Base-by-base conservation (phyloP, 306 rosid species). In the Rubus parviflorus region DNA sequence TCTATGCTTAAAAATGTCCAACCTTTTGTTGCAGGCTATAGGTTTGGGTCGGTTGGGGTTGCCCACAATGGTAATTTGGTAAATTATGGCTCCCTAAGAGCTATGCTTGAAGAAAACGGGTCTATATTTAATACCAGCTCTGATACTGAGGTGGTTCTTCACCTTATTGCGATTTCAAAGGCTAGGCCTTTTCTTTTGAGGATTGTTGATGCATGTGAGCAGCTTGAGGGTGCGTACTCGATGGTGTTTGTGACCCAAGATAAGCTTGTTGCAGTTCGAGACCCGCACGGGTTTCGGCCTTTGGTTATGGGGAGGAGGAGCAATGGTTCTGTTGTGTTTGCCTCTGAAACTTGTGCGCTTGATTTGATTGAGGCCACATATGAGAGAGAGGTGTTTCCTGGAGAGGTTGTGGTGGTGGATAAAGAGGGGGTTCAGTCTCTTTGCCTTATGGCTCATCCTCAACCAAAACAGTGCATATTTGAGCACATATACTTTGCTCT, bases 321-420 rank as follows among this genome's bases (percentile, higher is more conserved):
- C 51, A 96, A 96, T 45, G 98, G 99, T 45, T 89, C 98, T 37
- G 84, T 96, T n/a, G 99, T 96, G 1, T 91, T 96, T 76, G 99
- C 99, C 2, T 96, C 99, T 8, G 99, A 96, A 68, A 96, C 98
- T 52, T 96, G 98, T 75, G 99, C 99, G 0, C 98, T 96, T 42
- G 98, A 96, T 84, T 87, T 96, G 88, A 92, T 96, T 67, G 98
- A 91, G 71, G 99, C 99, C 2, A 89, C 97, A 0, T 96, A 96
- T 25, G 99, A 96, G 77, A 87, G 99, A 25, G 99, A 96, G 52
- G 98, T 96, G 2, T 80, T 11, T 63, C 99, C 99, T 19, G 97
- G 99, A 19, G 99, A 96, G 76, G 88, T 96, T 53, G n/a, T 96
- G 41, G 97, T 96, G 9, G 98, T 89, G 1, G 99, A 96, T 41